A percentile compares a stretch with the other conserved stretches of the same genome.
Evolutionary conservation across 495 filamentous ascomycete species (phyloP).

Genomic region (Penicillium bovifimosum): DNA sequence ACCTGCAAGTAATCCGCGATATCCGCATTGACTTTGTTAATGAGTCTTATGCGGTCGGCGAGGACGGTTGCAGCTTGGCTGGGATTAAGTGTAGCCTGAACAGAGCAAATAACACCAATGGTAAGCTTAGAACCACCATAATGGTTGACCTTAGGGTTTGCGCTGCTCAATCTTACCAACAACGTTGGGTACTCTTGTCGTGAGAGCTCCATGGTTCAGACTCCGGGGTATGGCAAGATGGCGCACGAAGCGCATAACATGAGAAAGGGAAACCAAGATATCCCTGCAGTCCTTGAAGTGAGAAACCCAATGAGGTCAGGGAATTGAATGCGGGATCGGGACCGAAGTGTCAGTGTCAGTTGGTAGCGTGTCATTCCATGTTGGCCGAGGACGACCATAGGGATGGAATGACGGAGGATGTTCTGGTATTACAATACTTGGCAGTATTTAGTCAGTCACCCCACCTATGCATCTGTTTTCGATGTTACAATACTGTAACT

Average conservation of each 20-base stretch:
- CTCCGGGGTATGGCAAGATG: slow-evolving; percentile 25
- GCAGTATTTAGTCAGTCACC: not conserved
- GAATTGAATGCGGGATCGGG: slow-evolving; percentile 22
- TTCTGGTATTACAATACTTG: slow-evolving; percentile 6
- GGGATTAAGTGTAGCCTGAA: slow-evolving; percentile 75
- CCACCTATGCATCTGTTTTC: not conserved
- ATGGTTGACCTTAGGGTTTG: not conserved
- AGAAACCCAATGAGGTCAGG: slow-evolving; percentile 8
- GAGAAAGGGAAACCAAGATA: slow-evolving; percentile 10
- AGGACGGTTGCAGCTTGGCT: slow-evolving; percentile 77
- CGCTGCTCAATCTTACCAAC: slow-evolving; percentile 62
- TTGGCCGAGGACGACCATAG: slow-evolving; percentile 21
- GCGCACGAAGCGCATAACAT: slow-evolving; percentile 39
- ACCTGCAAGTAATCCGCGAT: slow-evolving; percentile 98
- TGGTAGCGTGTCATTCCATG: slow-evolving; percentile 13
- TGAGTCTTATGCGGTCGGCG: slow-evolving; percentile 81
- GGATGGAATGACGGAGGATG: slow-evolving; percentile 25
- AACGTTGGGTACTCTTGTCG: slow-evolving; percentile 92
- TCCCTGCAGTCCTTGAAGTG: not conserved
- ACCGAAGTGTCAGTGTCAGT: slow-evolving; percentile 12
- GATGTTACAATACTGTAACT: not conserved
- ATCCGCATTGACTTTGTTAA: slow-evolving; percentile 79
- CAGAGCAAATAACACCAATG: slow-evolving; percentile 9
- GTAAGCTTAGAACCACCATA: slow-evolving; percentile 9
- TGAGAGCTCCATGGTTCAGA: slow-evolving; percentile 64